Evolutionary conservation across 768 basidiomycete genomes (phyloP).

Genomic region (Russula virescens): DNA sequence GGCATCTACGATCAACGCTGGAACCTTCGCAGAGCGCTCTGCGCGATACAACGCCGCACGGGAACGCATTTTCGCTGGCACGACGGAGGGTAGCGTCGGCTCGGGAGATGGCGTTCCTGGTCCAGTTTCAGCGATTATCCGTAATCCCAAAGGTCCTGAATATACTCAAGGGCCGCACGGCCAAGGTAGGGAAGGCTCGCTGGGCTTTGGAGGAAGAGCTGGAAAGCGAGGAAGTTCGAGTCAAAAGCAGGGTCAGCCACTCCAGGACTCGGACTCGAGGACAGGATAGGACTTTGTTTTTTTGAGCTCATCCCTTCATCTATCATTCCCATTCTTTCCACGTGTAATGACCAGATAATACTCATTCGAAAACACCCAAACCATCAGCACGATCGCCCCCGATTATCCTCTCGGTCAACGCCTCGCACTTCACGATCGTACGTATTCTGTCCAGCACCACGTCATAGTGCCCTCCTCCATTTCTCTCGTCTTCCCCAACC

Average conservation of each 20-base stretch:
- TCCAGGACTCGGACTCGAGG: not conserved
- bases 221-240: conserved; percentile 1
- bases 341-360: not conserved
- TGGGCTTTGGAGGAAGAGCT: conserved; percentile 11
- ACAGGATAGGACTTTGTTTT: not conserved
- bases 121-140: conserved; percentile 6
- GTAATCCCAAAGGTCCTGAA: conserved; percentile 21
- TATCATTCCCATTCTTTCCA: not conserved
- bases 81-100: not conserved
- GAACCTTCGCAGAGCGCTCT: conserved; percentile 57
- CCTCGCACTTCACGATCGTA: conserved; percentile 44
- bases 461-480: conserved; percentile 13
- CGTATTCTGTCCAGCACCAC: conserved; percentile 34
- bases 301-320: not conserved
- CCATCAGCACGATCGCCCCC: conserved; percentile 46
- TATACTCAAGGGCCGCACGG: not conserved
- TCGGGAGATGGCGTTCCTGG: not conserved
- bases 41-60: conserved; percentile 69
- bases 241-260: not conserved
- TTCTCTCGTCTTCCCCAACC: conserved; percentile 1
- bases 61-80: conserved; percentile 57
- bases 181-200: conserved; percentile 9
- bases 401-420: conserved; percentile 45
- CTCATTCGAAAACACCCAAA: conserved; percentile 14
- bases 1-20: conserved; percentile 27